phyloP scores from a whole-genome alignment of 2,329 filamentous ascomycete species.

The Monilinia fructicola region DNA sequence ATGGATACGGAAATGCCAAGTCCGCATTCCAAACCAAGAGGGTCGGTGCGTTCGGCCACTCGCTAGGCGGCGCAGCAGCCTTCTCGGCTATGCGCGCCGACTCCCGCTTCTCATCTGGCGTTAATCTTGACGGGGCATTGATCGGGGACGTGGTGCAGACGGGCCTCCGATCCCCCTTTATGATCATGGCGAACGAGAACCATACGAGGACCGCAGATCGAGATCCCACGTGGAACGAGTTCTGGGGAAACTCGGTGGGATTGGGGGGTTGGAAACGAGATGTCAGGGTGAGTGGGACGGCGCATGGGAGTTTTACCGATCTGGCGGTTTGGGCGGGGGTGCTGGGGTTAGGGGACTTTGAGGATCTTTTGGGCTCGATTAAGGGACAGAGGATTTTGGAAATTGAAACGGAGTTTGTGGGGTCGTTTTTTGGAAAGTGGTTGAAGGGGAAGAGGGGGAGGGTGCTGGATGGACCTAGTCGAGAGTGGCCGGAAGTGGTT shows the following conservation, averaged over 20 bases:
- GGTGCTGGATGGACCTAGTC: slow-evolving; percentile 27
- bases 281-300: slow-evolving; percentile 36
- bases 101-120: slow-evolving; percentile 39
- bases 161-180: slow-evolving; percentile 39
- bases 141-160: slow-evolving; percentile 35
- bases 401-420: slow-evolving; percentile 33
- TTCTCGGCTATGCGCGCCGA: slow-evolving; percentile 40
- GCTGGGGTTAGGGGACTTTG: slow-evolving; percentile 1
- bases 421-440: slow-evolving; percentile 31
- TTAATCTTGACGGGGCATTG: slow-evolving; percentile 44
- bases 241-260: slow-evolving; percentile 30
- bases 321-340: slow-evolving; percentile 22
- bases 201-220: slow-evolving; percentile 34
- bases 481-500: slow-evolving; percentile 32
- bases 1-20: not conserved
- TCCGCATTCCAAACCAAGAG: slow-evolving; percentile 19
- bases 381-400: slow-evolving; percentile 30
- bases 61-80: slow-evolving; percentile 41
- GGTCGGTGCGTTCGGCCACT: slow-evolving; percentile 41
- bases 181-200: slow-evolving; percentile 38
- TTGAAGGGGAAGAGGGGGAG: slow-evolving; percentile 25
- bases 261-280: slow-evolving; percentile 39
- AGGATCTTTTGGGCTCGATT: slow-evolving; percentile 30
- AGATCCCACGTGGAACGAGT: slow-evolving; percentile 36
- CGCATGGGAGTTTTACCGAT: slow-evolving; percentile 41